These are phyloP conservation scores for Allium fistulosum DNA, from an alignment of 106 monocot genomes.

Conservation along the genomic window DNA sequence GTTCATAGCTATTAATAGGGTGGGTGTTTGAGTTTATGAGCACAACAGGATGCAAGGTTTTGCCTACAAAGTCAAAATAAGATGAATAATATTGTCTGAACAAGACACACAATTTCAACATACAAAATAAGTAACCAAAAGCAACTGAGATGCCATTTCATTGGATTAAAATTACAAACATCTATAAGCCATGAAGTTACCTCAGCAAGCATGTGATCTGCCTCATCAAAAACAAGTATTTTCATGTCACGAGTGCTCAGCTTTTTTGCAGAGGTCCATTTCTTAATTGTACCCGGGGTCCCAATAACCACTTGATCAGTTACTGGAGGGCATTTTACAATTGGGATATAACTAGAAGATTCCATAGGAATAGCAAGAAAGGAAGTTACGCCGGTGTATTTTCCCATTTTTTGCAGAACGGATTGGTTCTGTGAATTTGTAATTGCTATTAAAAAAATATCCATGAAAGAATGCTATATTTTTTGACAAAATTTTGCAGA, in stretches of 20 bases:
- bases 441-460: background rate
- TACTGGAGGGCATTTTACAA: constrained; percentile 45
- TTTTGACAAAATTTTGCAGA: background rate
- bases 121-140: background rate
- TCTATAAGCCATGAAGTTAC: constrained; percentile 19
- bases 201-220: constrained; percentile 89
- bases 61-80: background rate
- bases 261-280: constrained; percentile 66
- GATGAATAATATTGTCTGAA: background rate
- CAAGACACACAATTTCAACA: background rate
- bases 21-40: background rate
- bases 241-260: constrained; percentile 56
- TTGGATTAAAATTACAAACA: background rate
- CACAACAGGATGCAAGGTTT: too few species aligned
- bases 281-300: constrained; percentile 92
- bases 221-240: constrained; percentile 96
- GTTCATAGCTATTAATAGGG: background rate
- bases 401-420: constrained; percentile 83
- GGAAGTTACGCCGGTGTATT: constrained; percentile 79
- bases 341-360: constrained; percentile 45
- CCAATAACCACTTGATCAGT: constrained; percentile 95
- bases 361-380: constrained; percentile 72
- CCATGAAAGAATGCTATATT: background rate
- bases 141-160: background rate
- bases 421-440: constrained; percentile 52